Evolutionary conservation across 805 yeast genomes (phyloP).

Genomic region (Saccharomyces jurei): DNA sequence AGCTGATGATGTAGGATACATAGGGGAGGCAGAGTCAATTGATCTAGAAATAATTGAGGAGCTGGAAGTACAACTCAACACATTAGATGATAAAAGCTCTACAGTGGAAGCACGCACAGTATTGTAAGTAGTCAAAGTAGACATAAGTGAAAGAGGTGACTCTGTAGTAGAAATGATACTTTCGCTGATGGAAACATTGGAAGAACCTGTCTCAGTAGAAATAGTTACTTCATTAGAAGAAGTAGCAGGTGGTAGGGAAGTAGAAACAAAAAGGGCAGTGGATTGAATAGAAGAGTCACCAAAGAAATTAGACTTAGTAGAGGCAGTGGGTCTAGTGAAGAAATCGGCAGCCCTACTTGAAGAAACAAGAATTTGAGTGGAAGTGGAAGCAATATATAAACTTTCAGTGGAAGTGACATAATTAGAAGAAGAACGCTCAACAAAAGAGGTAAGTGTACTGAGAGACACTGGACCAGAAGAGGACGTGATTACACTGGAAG

Average conservation of each 20-base stretch:
- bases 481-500: neutral
- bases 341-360: neutral
- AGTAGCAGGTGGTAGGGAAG: neutral
- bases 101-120: neutral
- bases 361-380: neutral
- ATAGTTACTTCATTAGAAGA: neutral
- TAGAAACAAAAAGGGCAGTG: neutral
- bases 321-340: neutral
- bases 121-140: neutral
- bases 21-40: neutral
- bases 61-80: neutral
- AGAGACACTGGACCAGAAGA: neutral
- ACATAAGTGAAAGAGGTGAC: neutral
- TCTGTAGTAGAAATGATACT: neutral
- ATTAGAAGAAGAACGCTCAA: neutral
- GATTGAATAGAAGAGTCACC: neutral
- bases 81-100: neutral
- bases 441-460: neutral
- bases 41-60: too few species aligned
- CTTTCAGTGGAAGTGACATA: neutral
- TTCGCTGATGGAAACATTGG: neutral
- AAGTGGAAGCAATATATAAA: neutral
- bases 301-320: neutral
- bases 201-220: neutral
- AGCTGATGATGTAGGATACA: neutral